These are phyloP conservation scores for Dioscorea zingiberensis DNA, from an alignment of 106 monocot species.

Conservation along the genomic window DNA sequence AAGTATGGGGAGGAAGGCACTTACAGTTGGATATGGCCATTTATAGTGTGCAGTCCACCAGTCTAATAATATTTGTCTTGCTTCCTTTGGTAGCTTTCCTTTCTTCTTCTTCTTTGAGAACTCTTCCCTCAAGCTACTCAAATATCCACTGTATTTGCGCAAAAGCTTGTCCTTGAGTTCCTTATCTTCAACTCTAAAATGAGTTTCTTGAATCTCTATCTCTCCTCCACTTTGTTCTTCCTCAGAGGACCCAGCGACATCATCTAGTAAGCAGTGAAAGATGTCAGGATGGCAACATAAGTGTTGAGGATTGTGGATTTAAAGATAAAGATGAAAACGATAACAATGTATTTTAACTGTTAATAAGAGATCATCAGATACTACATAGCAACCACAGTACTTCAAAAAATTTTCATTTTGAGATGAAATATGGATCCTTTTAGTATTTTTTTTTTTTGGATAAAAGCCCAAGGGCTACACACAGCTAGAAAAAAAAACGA, in stretches of 20 bases:
- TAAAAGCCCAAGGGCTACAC: no score
- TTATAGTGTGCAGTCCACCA: slow-evolving; percentile 12
- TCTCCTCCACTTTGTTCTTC: slow-evolving; percentile 16
- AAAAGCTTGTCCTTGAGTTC: slow-evolving; percentile 15
- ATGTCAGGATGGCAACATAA: neutral
- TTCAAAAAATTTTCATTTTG: no score
- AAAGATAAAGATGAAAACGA: no score
- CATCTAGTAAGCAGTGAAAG: neutral
- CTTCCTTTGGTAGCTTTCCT: slow-evolving; percentile 11
- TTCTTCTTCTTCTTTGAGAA: slow-evolving; percentile 19
- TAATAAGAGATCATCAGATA: no score
- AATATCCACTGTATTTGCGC: slow-evolving; percentile 14
- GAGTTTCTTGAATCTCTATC: slow-evolving; percentile 3
- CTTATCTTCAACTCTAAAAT: neutral
- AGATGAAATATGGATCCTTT: no score
- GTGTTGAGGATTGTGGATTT: no score
- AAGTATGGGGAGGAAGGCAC: neutral
- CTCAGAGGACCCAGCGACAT: slow-evolving; percentile 14
- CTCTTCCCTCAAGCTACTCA: slow-evolving; percentile 13
- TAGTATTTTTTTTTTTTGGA: no score
- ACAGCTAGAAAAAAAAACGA: no score
- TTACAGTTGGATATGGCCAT: slow-evolving; percentile 16
- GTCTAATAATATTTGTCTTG: slow-evolving; percentile 4
- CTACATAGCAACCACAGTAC: no score
- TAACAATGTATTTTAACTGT: no score